Base-by-base conservation (phyloP, 345 rosid species). In the Physaria fendleri region DNA sequence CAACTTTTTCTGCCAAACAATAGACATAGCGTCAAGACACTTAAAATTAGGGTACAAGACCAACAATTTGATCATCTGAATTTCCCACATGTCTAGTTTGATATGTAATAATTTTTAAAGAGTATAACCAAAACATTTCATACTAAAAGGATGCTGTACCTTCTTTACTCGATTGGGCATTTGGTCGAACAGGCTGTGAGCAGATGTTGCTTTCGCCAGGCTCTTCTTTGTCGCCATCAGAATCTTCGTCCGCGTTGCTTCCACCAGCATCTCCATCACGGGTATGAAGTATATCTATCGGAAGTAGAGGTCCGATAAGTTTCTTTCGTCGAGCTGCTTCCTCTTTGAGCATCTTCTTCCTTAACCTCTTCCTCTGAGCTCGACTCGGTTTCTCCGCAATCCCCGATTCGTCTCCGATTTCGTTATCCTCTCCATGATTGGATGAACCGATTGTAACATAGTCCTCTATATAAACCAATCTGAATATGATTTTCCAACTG, bases 361-460 rank as follows among this genome's bases (percentile, higher is more conserved):
- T 77, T 28, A 79, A 38, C 65, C 95, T 74, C 73, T 91, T 85
- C 67, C 98, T 84, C 72, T 85, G 87, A 28, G 96, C 81, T 65
- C 96, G 68, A 17, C 75, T 79, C 53, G 73, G 71, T 77, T 80
- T 83, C 55, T 43, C 76, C 10, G 9, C n/a, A 1, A 2, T 46
- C 29, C 20, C 68, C 1, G 44, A 38, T 2, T 22, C 58, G 0
- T 46, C 64, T 6, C 18, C 52, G 11, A 22, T 63, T 10, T 52
- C 76, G 0, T 8, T 61, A 2, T 35, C 76, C 0, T 10, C 74
- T 0, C 40, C 78, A 21, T 67, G 56, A 8, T 42, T 13, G 3
- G 78, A 59, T 14, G 75, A 28, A 35, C 46, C 42, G 30, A 71
- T 49, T 12, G 58, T 39, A 16, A 56, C 60, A 17, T 48, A 74